Base-by-base conservation (phyloP, 164 flowering plant genomes). In the Stephania japonica region DNA sequence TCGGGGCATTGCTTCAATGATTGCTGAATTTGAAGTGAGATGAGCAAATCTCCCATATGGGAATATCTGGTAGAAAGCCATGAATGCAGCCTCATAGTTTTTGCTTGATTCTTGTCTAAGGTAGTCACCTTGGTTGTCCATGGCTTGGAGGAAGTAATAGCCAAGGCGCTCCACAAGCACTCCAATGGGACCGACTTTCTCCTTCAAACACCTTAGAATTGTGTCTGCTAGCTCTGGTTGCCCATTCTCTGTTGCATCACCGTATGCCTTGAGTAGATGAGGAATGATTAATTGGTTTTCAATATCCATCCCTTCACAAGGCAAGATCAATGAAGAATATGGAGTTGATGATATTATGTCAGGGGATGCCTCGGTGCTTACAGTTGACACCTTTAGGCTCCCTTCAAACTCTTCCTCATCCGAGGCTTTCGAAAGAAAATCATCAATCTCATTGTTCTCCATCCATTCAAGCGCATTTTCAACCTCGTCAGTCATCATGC, bases 31-130 rank as follows among this genome's bases (percentile, higher is more conserved):
- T 6, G 93, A 88, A 5, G 82, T 69, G 21, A 85, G 81, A 72
- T 89, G 90, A 70, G 87, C 86, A 53, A 89, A 75, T n/a, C 75
- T 85, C 21, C 85, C 86, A 27, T 81, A 72, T 7, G 88, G 89
- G 71, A 85, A 77, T 13, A 76, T 80, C 53, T 84, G 82, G 59
- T 86, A 87, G 69, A 86, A 78, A 14, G 85, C 87, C 42, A 66
- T 73, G 78, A 86, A 84, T 7, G 85, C 89, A 7, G 65, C 64
- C 56, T 65, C 71, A 25, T 72, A 80, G 71, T 84, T 89, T 82
- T 84, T 85, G 24, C 19, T 7, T 1, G 89, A 72, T 75, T 89
- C 95, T 72, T 84, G 80, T 59, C 49, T 78, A 12, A 89, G 69
- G 70, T 81, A 82, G 19, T 81, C 82, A 1, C 61, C 70, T 69